Percentiles rank a stretch among this genome's conserved stretches.
phyloP scores from a whole-genome alignment of 2,329 filamentous ascomycete species.

The Botryotinia narcissicola region DNA sequence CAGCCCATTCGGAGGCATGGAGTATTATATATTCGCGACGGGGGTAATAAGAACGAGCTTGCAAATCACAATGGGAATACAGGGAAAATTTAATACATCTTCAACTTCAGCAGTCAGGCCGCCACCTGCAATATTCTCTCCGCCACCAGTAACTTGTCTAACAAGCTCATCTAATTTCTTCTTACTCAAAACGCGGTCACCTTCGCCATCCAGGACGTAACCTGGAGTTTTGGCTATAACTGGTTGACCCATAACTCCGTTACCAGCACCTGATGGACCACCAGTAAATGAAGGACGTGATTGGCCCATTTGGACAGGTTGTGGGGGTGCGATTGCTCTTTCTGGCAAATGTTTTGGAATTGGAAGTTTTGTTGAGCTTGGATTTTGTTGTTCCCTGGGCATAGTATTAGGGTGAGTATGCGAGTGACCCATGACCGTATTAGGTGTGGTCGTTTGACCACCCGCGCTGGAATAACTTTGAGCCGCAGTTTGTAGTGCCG shows the following conservation, averaged over 20 bases:
- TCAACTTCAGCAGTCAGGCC: constrained; percentile 88
- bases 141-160: constrained; percentile 84
- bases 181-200: constrained; percentile 92
- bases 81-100: constrained; percentile 61
- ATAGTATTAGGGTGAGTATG: constrained; percentile 31
- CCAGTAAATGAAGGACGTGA: constrained; percentile 80
- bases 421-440: constrained; percentile 38
- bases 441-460: constrained; percentile 27
- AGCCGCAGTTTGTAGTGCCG: constrained; percentile 36
- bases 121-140: constrained; percentile 67
- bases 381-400: constrained; percentile 33
- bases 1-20: neutral
- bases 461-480: constrained; percentile 37
- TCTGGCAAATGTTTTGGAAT: constrained; percentile 67
- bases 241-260: constrained; percentile 84
- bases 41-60: constrained; percentile 2
- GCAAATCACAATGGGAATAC: constrained; percentile 13
- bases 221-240: constrained; percentile 77
- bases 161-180: constrained; percentile 96
- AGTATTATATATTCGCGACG: neutral
- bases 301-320: constrained; percentile 69
- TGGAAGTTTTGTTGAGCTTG: constrained; percentile 38
- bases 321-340: constrained; percentile 65
- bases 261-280: constrained; percentile 69
- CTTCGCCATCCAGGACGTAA: constrained; percentile 86